These are phyloP conservation scores for Lasiosphaeriaceae sp. DNA, from an alignment of 495 filamentous ascomycete genomes.

Conservation along the genomic window DNA sequence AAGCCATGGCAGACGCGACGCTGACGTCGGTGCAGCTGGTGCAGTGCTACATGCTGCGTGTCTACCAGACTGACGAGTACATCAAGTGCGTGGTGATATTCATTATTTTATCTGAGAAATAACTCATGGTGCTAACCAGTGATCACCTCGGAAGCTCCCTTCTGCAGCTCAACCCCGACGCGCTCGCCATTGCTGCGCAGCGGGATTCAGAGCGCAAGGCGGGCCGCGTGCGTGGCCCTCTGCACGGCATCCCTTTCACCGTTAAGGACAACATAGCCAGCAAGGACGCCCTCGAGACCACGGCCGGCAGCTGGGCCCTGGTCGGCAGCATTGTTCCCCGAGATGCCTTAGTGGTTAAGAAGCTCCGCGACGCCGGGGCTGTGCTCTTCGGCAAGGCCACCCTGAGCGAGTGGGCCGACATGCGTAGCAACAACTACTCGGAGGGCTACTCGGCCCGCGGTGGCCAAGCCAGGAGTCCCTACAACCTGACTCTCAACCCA, in stretches of 20 bases:
- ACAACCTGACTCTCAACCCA: conserved; percentile 67
- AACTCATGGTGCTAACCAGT: no score
- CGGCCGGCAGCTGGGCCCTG: conserved; percentile 48
- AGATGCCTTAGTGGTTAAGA: conserved; percentile 58
- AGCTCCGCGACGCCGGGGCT: conserved; percentile 61
- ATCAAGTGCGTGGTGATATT: no score
- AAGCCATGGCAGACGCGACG: conserved; percentile 30
- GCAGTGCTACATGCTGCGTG: conserved; percentile 49
- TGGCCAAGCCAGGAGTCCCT: conserved; percentile 61
- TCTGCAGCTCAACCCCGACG: conserved; percentile 60
- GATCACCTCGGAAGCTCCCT: conserved; percentile 46
- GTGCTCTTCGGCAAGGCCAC: conserved; percentile 66
- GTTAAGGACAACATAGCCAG: conserved; percentile 56
- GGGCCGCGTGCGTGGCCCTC: conserved; percentile 53
- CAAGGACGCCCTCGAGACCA: conserved; percentile 45
- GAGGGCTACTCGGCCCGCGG: conserved; percentile 65
- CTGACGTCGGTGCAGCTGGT: conserved; percentile 48
- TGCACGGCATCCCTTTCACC: conserved; percentile 71
- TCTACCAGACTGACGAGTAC: conserved; percentile 52
- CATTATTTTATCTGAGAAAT: no score
- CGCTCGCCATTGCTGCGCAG: conserved; percentile 44
- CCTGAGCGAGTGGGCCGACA: conserved; percentile 68
- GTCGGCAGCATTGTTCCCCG: conserved; percentile 61
- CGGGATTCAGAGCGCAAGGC: conserved; percentile 56
- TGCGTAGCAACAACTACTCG: conserved; percentile 67